Evolutionary conservation across 352 stramenopile genomes (phyloP).

Genomic region (Pythium coloratum): DNA sequence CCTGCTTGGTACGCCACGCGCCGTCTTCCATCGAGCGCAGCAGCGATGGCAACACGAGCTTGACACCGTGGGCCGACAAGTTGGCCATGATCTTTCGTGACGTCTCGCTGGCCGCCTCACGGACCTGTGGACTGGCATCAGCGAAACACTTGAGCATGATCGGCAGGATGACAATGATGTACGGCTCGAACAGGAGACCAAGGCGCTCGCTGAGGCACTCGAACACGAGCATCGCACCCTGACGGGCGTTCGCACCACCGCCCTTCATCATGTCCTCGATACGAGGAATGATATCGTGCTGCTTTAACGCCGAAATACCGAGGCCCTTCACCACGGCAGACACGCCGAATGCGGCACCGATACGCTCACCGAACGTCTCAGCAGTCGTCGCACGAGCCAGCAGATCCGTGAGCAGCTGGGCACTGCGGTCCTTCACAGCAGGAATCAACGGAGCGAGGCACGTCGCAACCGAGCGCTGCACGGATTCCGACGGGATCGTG

Average conservation of each 20-base stretch:
- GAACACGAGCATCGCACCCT: constrained; percentile 97
- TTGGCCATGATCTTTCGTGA: constrained; percentile 98
- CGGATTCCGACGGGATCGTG: constrained; percentile 90
- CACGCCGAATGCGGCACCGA: constrained; percentile 96
- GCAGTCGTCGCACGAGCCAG: constrained; percentile 68
- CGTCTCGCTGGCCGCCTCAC: constrained; percentile 93
- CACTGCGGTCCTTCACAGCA: constrained; percentile 73
- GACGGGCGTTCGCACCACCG: constrained; percentile 72
- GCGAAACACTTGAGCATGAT: constrained; percentile 98
- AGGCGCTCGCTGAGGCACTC: constrained; percentile 96
- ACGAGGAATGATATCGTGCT: constrained; percentile 95
- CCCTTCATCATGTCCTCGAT: constrained; percentile 84
- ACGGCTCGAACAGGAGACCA: constrained; percentile 97
- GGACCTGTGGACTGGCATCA: constrained; percentile 95
- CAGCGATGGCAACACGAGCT: constrained; percentile 98
- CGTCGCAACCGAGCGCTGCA: constrained; percentile 90
- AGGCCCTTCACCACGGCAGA: constrained; percentile 99
- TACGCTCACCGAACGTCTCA: constrained; percentile 87
- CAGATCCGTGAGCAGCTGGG: constrained; percentile 72
- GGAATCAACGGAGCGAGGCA: constrained; percentile 90
- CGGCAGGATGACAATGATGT: constrained; percentile 98
- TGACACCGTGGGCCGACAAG: constrained; percentile 98
- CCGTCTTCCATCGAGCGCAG: constrained; percentile 93
- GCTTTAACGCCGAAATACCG: constrained; percentile 97
- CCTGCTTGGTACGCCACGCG: constrained; percentile 98